These are phyloP conservation scores for Camelina neglecta DNA, from an alignment of 345 rosid genomes.

Conservation along the genomic window DNA sequence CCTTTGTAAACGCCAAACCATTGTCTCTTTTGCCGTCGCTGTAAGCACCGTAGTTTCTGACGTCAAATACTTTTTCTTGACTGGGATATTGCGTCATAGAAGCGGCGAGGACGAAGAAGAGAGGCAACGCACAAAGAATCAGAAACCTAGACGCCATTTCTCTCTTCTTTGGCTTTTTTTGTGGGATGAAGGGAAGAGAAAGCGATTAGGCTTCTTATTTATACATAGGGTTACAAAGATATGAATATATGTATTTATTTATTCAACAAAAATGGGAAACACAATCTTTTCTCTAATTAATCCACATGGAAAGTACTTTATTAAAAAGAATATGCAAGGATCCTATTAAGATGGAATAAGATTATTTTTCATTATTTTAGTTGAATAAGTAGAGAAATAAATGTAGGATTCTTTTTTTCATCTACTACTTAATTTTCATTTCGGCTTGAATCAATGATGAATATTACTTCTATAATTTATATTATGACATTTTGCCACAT, in stretches of 20 bases:
- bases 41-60: slow-evolving; percentile 44
- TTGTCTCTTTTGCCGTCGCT: slow-evolving; percentile 33
- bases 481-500: neutral
- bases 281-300: slow-evolving; percentile 8
- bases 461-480: too few relatives aligned
- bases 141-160: slow-evolving; percentile 37
- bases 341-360: slow-evolving; percentile 31
- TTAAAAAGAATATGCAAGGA: neutral
- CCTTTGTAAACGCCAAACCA: slow-evolving; percentile 24
- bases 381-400: neutral
- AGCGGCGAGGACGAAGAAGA: slow-evolving; percentile 34
- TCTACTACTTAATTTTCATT: neutral
- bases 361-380: slow-evolving; percentile 12
- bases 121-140: neutral
- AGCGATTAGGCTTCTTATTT: slow-evolving; percentile 41
- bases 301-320: neutral
- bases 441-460: neutral
- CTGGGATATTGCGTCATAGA: neutral
- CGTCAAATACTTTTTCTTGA: slow-evolving; percentile 30
- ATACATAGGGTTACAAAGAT: neutral
- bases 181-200: neutral
- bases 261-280: slow-evolving; percentile 13
- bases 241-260: slow-evolving; percentile 6
- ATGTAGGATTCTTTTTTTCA: neutral
- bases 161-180: neutral